These are phyloP conservation scores for Dioscorea dumetorum DNA, from an alignment of 106 monocot species.

Conservation along the genomic window DNA sequence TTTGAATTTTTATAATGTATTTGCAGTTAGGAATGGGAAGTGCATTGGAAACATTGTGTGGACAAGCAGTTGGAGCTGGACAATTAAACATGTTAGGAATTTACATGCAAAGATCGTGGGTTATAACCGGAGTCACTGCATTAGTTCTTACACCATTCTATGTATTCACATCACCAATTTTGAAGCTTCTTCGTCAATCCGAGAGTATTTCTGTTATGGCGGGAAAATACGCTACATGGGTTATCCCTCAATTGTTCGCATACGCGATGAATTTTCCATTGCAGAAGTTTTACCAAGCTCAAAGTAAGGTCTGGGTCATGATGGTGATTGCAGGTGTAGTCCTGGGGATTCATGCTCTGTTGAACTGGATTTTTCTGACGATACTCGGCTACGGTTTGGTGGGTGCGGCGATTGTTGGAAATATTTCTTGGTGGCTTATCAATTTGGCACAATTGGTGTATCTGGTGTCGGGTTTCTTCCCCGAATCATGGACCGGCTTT, in stretches of 20 bases:
- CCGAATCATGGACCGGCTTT: constrained; percentile 77
- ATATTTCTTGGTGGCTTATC: constrained; percentile 78
- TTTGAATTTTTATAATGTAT: not conserved
- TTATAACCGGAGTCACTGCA: constrained; percentile 55
- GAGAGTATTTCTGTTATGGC: constrained; percentile 34
- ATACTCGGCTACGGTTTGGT: constrained; percentile 45
- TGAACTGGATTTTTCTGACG: constrained; percentile 70
- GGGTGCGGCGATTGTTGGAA: constrained; percentile 66
- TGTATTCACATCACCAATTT: constrained; percentile 50
- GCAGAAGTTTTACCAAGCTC: constrained; percentile 88
- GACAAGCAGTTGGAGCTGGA: constrained; percentile 79
- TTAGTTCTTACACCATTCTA: constrained; percentile 60
- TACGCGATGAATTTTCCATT: constrained; percentile 80
- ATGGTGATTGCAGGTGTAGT: constrained; percentile 41
- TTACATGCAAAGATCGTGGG: constrained; percentile 85
- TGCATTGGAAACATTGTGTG: constrained; percentile 84
- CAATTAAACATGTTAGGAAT: constrained; percentile 71
- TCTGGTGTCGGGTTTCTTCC: constrained; percentile 47
- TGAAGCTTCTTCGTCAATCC: constrained; percentile 49
- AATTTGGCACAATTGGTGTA: constrained; percentile 46
- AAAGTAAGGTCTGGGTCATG: constrained; percentile 80
- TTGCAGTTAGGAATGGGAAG: constrained; percentile 87
- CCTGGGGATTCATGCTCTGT: constrained; percentile 41
- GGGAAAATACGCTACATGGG: constrained; percentile 44
- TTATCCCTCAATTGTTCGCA: constrained; percentile 64